phyloP scores from a whole-genome alignment of 495 filamentous ascomycete genomes.

The Delitschia confertaspora region DNA sequence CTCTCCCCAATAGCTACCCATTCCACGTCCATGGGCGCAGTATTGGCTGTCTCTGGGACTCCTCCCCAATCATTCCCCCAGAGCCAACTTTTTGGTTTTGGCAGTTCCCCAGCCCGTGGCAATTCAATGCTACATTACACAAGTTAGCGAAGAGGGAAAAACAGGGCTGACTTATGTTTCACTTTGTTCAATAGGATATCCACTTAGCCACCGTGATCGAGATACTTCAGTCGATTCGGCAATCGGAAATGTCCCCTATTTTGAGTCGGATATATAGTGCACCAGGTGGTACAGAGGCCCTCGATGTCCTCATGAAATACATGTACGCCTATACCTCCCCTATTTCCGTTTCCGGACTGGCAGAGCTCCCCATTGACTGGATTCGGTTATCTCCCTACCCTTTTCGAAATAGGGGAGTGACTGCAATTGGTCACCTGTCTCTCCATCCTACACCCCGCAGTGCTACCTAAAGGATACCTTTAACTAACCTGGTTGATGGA shows the following conservation, averaged over 20 bases:
- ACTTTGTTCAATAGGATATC: conserved; percentile 48
- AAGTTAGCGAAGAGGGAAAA: conserved; percentile 11
- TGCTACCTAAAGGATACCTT: neutral
- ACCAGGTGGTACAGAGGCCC: conserved; percentile 59
- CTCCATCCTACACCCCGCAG: conserved; percentile 2
- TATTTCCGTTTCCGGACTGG: too few species aligned
- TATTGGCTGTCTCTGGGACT: neutral
- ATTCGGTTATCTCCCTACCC: neutral
- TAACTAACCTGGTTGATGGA: conserved; percentile 7
- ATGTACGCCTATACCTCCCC: conserved; percentile 40
- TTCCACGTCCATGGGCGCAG: conserved; percentile 6
- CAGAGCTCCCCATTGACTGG: too few species aligned
- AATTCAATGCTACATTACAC: conserved; percentile 5
- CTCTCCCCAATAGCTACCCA: neutral
- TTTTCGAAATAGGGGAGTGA: neutral
- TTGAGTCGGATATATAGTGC: conserved; percentile 63
- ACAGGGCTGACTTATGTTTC: conserved; percentile 20
- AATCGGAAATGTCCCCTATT: conserved; percentile 81
- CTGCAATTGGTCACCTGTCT: conserved; percentile 1
- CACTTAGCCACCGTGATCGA: conserved; percentile 76
- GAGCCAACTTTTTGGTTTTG: too few species aligned
- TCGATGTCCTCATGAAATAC: conserved; percentile 73
- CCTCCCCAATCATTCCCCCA: conserved; percentile 6
- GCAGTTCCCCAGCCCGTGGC: conserved; percentile 13
- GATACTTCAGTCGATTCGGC: conserved; percentile 81